Conservation (phyloP, 1,139 yeast species). For the Blastobotrys aristatus region DNA sequence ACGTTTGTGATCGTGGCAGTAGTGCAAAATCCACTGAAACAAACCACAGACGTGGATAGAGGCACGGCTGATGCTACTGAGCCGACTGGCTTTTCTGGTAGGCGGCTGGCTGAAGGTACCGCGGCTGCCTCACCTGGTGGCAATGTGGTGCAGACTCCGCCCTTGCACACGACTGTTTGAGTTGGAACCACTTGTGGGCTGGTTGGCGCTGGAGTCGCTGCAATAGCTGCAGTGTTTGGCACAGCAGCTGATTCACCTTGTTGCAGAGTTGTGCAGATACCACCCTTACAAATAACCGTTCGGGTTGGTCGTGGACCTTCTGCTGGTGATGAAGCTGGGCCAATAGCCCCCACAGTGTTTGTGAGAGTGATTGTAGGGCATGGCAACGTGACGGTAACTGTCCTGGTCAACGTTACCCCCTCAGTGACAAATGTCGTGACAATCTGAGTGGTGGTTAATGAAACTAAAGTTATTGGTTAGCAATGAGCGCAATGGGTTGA, state of each 20-base stretch:
- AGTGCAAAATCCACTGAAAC: too few species aligned
- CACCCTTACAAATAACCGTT: slow-evolving; percentile 17
- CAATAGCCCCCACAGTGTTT: background rate
- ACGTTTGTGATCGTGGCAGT: background rate
- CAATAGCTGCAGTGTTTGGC: background rate
- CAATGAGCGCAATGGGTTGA: background rate
- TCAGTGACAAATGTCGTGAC: slow-evolving; percentile 5
- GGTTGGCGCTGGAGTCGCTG: background rate
- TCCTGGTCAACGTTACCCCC: slow-evolving; percentile 15
- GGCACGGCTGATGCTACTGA: slow-evolving; percentile 11
- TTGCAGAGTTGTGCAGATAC: slow-evolving; percentile 14
- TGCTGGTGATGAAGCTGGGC: background rate
- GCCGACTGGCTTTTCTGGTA: too few species aligned
- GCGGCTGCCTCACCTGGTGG: too few species aligned
- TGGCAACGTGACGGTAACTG: slow-evolving; percentile 24
- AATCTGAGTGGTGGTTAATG: slow-evolving; percentile 8
- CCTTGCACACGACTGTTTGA: slow-evolving; percentile 14
- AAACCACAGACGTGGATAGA: too few species aligned
- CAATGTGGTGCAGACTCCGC: slow-evolving; percentile 15
- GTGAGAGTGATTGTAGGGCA: slow-evolving; percentile 19
- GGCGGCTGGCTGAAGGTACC: too few species aligned
- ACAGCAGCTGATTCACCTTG: slow-evolving; percentile 4
- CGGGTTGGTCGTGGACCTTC: slow-evolving; percentile 4
- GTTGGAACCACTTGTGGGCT: background rate
- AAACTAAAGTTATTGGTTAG: slow-evolving; percentile 10